Evolutionary conservation across 2,329 filamentous ascomycete genomes (phyloP), one percentile per base, ranked within the genome.

Genomic region (Zelopaecilomyces penicillatus): DNA sequence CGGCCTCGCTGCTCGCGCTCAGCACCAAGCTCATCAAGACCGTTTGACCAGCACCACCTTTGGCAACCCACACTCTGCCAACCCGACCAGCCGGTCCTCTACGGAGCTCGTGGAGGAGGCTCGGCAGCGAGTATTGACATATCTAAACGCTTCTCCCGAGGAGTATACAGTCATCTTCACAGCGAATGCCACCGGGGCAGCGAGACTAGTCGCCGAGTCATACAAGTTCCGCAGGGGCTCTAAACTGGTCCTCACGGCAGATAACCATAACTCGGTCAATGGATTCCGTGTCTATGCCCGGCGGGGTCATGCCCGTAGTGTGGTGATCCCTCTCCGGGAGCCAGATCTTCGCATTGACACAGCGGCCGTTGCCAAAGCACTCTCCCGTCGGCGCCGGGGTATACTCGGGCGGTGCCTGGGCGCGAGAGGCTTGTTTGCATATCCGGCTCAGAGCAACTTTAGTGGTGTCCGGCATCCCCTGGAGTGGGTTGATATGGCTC

Each of bases 371-470:
- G 39, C 51, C 3, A 32, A 49, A 2, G 55, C 57, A 0, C 37
- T 39, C 37, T 36, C 34, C 7, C 34, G 34, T 19, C 30, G 31
- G 26, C 26, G 37, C 7, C 30, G 29, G 28, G 28, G 26, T n/a
- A 9, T 39, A 7, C 37, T 27, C n/a, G 37, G 26, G 5, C 26
- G 29, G 8, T 30, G 37, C 37, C 9, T 30, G 27, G 19, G 19
- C 19, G 19, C 19, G 19, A 9, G 49, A 12, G 64, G 65, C 6
- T 55, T 71, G 12, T 69, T 72, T 47, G 68, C 67, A 4, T 72
- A 68, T 51, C 69, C 68, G 4, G 69, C 67, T 0, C 69, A 71
- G 51, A 68, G 65, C 48, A 72, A 72, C 50, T 70, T 71, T 44
- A 64, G 57, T 40, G 68, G 68, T 30, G 66, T 68, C 3, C 62